Conservation (phyloP, 2,329 filamentous ascomycete species). For the Paradendryphiella salina region DNA sequence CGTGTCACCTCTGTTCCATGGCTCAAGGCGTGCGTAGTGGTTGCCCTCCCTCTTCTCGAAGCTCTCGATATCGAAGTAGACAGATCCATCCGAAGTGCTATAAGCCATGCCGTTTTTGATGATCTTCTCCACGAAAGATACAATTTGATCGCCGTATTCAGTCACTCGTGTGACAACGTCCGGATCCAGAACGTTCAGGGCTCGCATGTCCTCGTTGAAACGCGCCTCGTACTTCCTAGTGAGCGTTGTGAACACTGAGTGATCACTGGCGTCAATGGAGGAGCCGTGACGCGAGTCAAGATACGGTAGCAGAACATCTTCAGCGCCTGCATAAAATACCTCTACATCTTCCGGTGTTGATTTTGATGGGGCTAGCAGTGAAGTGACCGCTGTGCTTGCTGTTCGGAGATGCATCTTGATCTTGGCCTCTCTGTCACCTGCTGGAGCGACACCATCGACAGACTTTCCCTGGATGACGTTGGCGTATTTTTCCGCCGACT, state of each 20-base stretch:
- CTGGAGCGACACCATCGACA: constrained; percentile 56
- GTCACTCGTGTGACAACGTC: constrained; percentile 88
- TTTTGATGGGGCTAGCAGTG: constrained; percentile 47
- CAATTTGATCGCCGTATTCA: constrained; percentile 87
- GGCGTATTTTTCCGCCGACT: constrained; percentile 57
- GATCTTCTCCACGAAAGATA: constrained; percentile 78
- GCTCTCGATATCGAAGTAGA: constrained; percentile 88
- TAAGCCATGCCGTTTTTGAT: constrained; percentile 88
- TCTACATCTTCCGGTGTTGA: constrained; percentile 40
- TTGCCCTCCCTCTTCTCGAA: constrained; percentile 80
- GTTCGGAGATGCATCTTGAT: constrained; percentile 84
- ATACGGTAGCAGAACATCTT: constrained; percentile 77
- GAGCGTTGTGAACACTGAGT: constrained; percentile 82
- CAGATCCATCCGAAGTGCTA: constrained; percentile 71
- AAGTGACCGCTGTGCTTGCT: constrained; percentile 57
- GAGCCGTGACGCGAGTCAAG: constrained; percentile 68
- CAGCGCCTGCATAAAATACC: constrained; percentile 60
- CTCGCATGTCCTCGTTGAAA: constrained; percentile 85
- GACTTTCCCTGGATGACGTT: constrained; percentile 59
- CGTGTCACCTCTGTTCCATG: constrained; percentile 82
- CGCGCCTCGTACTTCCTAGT: constrained; percentile 84
- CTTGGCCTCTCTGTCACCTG: constrained; percentile 81
- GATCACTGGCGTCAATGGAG: constrained; percentile 62
- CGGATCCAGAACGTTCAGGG: constrained; percentile 80
- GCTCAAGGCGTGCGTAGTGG: constrained; percentile 80